Evolutionary conservation across 2,329 filamentous ascomycete genomes (phyloP).

Genomic region (Scytalidium sp.): DNA sequence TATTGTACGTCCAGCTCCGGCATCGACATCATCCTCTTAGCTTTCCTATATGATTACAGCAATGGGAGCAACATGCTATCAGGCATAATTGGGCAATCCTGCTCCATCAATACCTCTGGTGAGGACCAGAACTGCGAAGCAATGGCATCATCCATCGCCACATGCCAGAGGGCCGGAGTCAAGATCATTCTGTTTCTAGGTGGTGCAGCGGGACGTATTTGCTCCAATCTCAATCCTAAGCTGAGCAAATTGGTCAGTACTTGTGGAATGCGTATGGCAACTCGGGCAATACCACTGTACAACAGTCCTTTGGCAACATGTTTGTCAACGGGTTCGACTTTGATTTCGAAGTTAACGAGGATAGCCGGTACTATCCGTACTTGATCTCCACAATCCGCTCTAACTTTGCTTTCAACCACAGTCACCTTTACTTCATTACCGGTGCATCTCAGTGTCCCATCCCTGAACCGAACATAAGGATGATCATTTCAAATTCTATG

Average conservation of each 20-base stretch:
- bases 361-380: conserved; percentile 22
- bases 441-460: conserved; percentile 43
- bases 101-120: conserved; percentile 32
- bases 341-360: conserved; percentile 38
- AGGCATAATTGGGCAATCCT: conserved; percentile 37
- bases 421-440: conserved; percentile 42
- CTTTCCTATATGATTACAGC: conserved; percentile 72
- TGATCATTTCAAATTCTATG: conserved; percentile 32
- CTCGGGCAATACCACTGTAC: conserved; percentile 25
- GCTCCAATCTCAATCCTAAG: conserved; percentile 32
- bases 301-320: conserved; percentile 43
- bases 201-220: conserved; percentile 35
- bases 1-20: too few species aligned
- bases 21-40: too few species aligned
- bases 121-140: conserved; percentile 35
- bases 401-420: conserved; percentile 30
- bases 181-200: conserved; percentile 45
- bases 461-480: conserved; percentile 41
- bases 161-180: conserved; percentile 39
- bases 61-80: conserved; percentile 55
- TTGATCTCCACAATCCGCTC: conserved; percentile 25
- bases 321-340: conserved; percentile 52
- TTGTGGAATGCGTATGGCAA: conserved; percentile 45
- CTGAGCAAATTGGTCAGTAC: conserved; percentile 37
- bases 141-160: conserved; percentile 36